Evolutionary conservation across 1,284 basidiomycete species (phyloP).

Genomic region (Austroboletus sp.): DNA sequence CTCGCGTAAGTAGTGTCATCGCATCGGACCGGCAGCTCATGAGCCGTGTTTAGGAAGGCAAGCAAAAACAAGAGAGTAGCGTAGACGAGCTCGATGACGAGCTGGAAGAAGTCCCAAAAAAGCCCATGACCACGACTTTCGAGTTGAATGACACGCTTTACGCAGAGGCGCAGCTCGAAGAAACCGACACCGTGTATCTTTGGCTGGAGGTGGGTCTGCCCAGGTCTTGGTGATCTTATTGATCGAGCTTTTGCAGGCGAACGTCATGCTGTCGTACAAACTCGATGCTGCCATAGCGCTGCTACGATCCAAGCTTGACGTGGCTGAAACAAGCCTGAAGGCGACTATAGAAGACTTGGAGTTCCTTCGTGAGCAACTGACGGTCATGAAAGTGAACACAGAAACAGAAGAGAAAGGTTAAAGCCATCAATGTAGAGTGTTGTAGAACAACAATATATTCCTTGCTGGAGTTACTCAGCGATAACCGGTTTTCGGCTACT

Average conservation of each 20-base stretch:
- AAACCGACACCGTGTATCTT: constrained; percentile 84
- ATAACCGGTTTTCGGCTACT: too few relatives aligned
- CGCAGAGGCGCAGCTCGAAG: constrained; percentile 83
- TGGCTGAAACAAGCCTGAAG: constrained; percentile 63
- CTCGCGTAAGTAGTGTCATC: constrained; percentile 45
- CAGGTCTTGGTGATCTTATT: background rate
- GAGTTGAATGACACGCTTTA: constrained; percentile 95
- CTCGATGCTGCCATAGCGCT: constrained; percentile 75
- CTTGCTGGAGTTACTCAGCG: too few relatives aligned
- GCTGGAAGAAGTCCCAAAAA: constrained; percentile 33
- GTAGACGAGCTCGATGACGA: constrained; percentile 47
- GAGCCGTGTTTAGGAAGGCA: constrained; percentile 48
- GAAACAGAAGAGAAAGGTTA: constrained; percentile 9
- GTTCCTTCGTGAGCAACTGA: constrained; percentile 91
- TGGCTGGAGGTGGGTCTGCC: constrained; percentile 85
- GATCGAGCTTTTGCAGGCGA: constrained; percentile 56
- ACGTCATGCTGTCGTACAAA: constrained; percentile 95
- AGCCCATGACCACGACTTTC: constrained; percentile 79
- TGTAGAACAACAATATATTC: background rate
- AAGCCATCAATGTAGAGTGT: background rate
- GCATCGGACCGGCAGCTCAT: background rate
- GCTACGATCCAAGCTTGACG: constrained; percentile 69
- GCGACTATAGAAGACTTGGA: constrained; percentile 85
- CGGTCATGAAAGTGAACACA: constrained; percentile 98
- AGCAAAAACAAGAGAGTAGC: constrained; percentile 39